phyloP scores from a whole-genome alignment of 1,139 yeast genomes.

The Hanseniaspora sp. region DNA sequence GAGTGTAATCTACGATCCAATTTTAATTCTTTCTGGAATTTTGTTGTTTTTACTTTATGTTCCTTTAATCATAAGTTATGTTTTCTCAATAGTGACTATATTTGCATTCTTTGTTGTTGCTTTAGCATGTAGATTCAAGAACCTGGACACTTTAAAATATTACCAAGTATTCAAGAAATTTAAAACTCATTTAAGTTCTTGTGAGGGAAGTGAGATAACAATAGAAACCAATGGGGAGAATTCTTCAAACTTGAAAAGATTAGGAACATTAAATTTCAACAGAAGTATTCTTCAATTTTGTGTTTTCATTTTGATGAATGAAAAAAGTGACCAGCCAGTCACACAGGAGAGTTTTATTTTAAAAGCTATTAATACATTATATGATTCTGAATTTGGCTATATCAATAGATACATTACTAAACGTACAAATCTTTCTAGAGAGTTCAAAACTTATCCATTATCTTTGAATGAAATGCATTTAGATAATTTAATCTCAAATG shows the following conservation, averaged over 20 bases:
- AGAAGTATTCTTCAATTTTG: not conserved
- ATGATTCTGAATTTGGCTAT: constrained; percentile 11
- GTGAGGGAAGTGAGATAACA: constrained; percentile 28
- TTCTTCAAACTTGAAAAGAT: constrained; percentile 15
- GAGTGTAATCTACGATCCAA: constrained; percentile 18
- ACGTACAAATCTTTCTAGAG: not conserved
- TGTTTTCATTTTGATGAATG: not conserved
- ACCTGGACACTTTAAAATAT: constrained; percentile 22
- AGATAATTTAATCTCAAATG: constrained; percentile 1
- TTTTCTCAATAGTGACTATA: constrained; percentile 21
- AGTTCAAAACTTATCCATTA: constrained; percentile 3
- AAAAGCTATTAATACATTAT: constrained; percentile 1
- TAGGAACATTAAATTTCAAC: not conserved
- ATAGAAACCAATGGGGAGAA: constrained; percentile 23
- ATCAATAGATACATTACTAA: constrained; percentile 6
- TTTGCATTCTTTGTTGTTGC: constrained; percentile 22
- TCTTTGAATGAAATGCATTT: constrained; percentile 6
- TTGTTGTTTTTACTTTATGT: constrained; percentile 18
- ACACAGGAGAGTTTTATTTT: not conserved
- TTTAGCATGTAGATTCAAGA: constrained; percentile 19
- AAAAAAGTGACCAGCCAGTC: not conserved
- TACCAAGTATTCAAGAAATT: constrained; percentile 27
- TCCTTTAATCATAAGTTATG: constrained; percentile 9
- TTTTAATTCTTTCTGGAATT: constrained; percentile 23
- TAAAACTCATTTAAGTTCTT: constrained; percentile 26